phyloP scores from a whole-genome alignment of 192 early-diverging fungal species.

The Entophlyctis luteolus region DNA sequence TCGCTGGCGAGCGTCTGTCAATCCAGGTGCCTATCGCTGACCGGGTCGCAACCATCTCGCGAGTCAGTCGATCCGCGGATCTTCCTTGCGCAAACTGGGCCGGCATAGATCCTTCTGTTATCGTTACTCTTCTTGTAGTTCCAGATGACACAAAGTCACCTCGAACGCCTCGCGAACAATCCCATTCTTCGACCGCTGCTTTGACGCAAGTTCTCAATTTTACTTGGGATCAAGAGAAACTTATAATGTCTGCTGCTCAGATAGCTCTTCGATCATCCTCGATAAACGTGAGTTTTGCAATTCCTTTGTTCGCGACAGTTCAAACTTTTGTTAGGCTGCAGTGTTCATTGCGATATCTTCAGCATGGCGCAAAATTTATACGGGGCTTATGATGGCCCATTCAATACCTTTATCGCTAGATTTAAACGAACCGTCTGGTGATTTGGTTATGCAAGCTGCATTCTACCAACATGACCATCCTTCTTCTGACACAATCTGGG shows the following conservation, averaged over 20 bases:
- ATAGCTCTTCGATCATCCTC: not conserved
- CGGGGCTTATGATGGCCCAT: conserved; percentile 22
- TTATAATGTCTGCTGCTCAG: not conserved
- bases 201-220: too few relatives aligned
- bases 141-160: too few relatives aligned
- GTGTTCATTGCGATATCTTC: conserved; percentile 33
- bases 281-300: not conserved
- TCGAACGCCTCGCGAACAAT: not conserved
- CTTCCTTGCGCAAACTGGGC: not conserved
- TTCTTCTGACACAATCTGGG: too few relatives aligned
- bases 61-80: not conserved
- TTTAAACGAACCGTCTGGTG: too few relatives aligned
- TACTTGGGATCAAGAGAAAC: not conserved
- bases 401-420: too few relatives aligned
- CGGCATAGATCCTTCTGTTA: not conserved
- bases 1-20: not conserved
- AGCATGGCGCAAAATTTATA: conserved; percentile 32
- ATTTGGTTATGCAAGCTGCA: too few relatives aligned
- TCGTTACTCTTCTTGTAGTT: not conserved
- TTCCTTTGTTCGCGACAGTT: not conserved
- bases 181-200: not conserved
- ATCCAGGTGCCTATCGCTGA: not conserved
- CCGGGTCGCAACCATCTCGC: not conserved
- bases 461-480: too few relatives aligned
- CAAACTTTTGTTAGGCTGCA: conserved; percentile 1